Percentiles rank a stretch among this genome's conserved stretches.
Conservation (phyloP, 1,139 yeast genomes). For the Hyphopichia wangnamkhiaoensis region DNA sequence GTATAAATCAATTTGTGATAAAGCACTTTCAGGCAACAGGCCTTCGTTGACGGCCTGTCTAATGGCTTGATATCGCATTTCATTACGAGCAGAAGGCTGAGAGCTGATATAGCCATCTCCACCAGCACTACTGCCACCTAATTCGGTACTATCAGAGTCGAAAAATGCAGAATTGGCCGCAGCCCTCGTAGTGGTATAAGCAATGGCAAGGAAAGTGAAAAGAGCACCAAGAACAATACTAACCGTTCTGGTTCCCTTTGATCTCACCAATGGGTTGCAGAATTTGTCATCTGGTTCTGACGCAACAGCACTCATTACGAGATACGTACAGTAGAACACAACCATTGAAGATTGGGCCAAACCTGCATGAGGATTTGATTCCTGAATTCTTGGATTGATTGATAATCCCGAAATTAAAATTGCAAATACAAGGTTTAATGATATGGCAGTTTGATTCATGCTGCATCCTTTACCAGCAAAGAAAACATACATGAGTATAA, state of each 20-base stretch:
- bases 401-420: conserved; percentile 69
- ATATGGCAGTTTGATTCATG: conserved; percentile 87
- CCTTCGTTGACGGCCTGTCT: conserved; percentile 95
- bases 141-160: conserved; percentile 25
- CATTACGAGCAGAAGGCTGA: conserved; percentile 63
- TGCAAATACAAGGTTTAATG: conserved; percentile 69
- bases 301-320: conserved; percentile 91
- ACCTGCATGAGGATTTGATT: conserved; percentile 92
- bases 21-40: conserved; percentile 88
- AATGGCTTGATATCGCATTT: conserved; percentile 85
- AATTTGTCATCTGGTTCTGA: conserved; percentile 92
- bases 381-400: conserved; percentile 83
- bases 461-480: conserved; percentile 86
- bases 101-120: conserved; percentile 27
- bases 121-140: conserved; percentile 8
- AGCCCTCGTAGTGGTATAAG: conserved; percentile 96
- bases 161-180: conserved; percentile 76
- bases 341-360: conserved; percentile 97
- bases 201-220: conserved; percentile 92
- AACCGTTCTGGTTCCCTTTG: conserved; percentile 86
- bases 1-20: conserved; percentile 66
- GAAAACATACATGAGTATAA: conserved; percentile 76
- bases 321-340: conserved; percentile 86
- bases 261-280: conserved; percentile 90
- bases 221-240: conserved; percentile 88